These are phyloP conservation scores for Umbelopsis sp. DNA, from an alignment of 192 early-diverging fungal genomes.

Conservation along the genomic window DNA sequence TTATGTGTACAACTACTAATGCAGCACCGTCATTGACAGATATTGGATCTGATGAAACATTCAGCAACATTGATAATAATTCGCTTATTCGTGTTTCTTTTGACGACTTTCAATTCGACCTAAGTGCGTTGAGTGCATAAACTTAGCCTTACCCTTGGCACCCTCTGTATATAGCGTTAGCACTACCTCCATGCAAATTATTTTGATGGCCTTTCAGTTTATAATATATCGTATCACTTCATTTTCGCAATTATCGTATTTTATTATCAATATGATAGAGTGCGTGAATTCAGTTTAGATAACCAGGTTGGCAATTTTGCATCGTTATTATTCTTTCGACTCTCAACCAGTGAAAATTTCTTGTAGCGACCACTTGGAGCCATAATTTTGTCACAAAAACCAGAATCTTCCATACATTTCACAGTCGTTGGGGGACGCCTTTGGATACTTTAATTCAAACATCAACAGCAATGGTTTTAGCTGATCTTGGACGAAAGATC, in stretches of 20 bases:
- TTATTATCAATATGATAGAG: too few species aligned
- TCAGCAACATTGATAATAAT: neutral
- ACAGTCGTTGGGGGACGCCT: neutral
- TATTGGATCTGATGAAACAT: neutral
- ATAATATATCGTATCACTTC: too few species aligned
- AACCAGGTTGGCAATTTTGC: too few species aligned
- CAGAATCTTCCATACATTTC: too few species aligned
- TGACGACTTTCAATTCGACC: neutral
- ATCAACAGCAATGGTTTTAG: constrained; percentile 69
- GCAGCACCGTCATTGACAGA: neutral
- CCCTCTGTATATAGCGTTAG: neutral
- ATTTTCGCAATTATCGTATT: too few species aligned
- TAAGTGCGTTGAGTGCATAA: neutral
- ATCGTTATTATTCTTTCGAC: too few species aligned
- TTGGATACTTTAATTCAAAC: neutral
- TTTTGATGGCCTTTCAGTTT: too few species aligned
- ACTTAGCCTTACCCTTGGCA: neutral
- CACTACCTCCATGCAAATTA: neutral
- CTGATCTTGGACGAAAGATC: constrained; percentile 89
- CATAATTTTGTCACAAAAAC: too few species aligned
- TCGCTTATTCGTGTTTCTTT: neutral
- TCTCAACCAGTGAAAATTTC: too few species aligned
- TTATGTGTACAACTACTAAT: neutral
- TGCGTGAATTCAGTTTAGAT: too few species aligned
- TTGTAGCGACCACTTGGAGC: too few species aligned